phyloP scores from a whole-genome alignment of 2,329 filamentous ascomycete species.

The Fusarium nanum region DNA sequence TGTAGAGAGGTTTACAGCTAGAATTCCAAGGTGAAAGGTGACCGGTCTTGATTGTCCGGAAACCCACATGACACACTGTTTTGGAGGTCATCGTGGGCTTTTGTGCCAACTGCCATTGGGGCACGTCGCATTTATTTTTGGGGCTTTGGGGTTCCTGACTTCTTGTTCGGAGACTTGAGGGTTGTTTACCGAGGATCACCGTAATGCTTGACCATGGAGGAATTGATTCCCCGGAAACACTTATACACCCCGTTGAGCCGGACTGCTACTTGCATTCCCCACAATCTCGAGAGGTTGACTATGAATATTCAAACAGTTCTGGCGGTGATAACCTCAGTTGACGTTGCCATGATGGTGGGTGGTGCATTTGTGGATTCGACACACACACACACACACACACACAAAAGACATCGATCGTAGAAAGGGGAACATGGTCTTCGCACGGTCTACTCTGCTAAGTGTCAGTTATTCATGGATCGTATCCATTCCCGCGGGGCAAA shows the following conservation, averaged over 20 bases:
- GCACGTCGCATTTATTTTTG: constrained; percentile 33
- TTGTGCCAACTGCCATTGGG: constrained; percentile 32
- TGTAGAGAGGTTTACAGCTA: constrained; percentile 22
- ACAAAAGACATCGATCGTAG: neutral
- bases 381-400: neutral
- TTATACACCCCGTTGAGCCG: constrained; percentile 36
- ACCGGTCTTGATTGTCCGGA: constrained; percentile 35
- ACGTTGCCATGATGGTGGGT: constrained; percentile 5
- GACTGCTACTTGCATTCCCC: constrained; percentile 30
- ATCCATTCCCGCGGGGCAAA: constrained; percentile 21
- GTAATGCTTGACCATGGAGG: constrained; percentile 25
- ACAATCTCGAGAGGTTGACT: constrained; percentile 19
- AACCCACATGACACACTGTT: constrained; percentile 37
- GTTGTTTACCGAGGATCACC: constrained; percentile 41
- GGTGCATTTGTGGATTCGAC: constrained; percentile 19
- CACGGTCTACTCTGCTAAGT: constrained; percentile 33
- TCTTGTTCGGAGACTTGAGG: constrained; percentile 32
- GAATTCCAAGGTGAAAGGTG: constrained; percentile 22
- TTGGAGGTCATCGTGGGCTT: constrained; percentile 37
- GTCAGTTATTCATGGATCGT: constrained; percentile 9
- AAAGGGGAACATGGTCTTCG: constrained; percentile 36
- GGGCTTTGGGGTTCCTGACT: constrained; percentile 23
- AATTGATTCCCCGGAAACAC: constrained; percentile 29
- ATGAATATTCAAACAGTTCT: neutral
- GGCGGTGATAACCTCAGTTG: neutral